Percentiles rank a stretch among this genome's conserved stretches.
Evolutionary conservation across 2,329 filamentous ascomycete genomes (phyloP).

Genomic region (Samsoniella hepiali): DNA sequence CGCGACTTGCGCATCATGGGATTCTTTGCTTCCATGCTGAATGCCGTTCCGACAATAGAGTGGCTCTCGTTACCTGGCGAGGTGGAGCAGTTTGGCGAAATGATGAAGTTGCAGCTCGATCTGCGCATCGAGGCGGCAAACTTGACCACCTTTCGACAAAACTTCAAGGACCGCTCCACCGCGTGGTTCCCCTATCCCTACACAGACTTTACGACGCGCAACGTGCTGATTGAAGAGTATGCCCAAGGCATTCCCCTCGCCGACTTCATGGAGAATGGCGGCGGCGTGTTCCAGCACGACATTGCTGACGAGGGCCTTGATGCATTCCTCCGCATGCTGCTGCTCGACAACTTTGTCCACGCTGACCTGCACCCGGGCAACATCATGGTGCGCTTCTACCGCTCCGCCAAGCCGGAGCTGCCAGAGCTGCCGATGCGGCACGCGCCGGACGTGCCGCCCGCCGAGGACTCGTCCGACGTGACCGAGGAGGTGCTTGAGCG

Average conservation of each 20-base stretch:
- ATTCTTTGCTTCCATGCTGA: conserved; percentile 82
- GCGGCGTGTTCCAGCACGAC: conserved; percentile 87
- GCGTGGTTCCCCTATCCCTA: conserved; percentile 98
- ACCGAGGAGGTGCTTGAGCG: conserved; percentile 83
- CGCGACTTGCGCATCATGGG: conserved; percentile 91
- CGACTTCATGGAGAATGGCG: conserved; percentile 86
- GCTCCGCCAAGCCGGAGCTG: conserved; percentile 69
- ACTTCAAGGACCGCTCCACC: conserved; percentile 84
- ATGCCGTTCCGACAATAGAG: conserved; percentile 87
- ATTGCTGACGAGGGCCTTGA: conserved; percentile 94
- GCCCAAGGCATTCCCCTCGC: conserved; percentile 90
- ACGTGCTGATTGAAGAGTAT: conserved; percentile 92
- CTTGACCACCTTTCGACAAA: conserved; percentile 78
- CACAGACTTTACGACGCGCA: conserved; percentile 84
- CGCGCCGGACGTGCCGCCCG: conserved; percentile 30
- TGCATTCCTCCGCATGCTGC: conserved; percentile 91
- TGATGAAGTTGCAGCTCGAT: conserved; percentile 98
- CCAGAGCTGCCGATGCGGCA: conserved; percentile 27
- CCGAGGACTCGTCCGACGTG: conserved; percentile 63
- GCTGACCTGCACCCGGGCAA: conserved; percentile 96
- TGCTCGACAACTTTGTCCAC: conserved; percentile 97
- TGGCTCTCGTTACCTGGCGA: conserved; percentile 97
- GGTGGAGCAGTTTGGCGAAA: conserved; percentile 89
- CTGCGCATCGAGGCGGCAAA: conserved; percentile 93
- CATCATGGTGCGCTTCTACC: conserved; percentile 99